phyloP scores from a whole-genome alignment of 2,329 filamentous ascomycete species.

The Moelleriella libera region DNA sequence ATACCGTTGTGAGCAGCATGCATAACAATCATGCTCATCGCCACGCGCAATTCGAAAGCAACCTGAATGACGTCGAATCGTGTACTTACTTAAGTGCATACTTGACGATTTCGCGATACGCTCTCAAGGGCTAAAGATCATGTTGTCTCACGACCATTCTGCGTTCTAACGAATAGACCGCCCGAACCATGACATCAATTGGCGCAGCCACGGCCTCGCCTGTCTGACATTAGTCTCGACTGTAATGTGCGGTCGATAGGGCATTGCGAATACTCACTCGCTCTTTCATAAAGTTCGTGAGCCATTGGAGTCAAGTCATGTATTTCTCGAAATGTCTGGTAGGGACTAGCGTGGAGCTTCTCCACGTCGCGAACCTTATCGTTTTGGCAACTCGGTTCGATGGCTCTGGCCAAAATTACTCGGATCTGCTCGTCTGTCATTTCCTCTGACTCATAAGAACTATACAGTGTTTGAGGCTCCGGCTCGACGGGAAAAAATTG shows the following conservation, averaged over 20 bases:
- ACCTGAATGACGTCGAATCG: too few species aligned
- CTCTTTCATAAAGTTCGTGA: conserved; percentile 16
- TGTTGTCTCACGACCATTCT: conserved; percentile 19
- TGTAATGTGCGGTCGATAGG: background rate
- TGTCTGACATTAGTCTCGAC: background rate
- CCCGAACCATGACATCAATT: conserved; percentile 17
- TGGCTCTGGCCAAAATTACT: conserved; percentile 9
- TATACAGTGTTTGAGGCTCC: conserved; percentile 1
- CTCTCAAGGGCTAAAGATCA: background rate
- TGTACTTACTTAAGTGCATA: too few species aligned
- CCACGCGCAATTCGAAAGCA: too few species aligned
- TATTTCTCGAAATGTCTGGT: conserved; percentile 16
- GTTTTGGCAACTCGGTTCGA: background rate
- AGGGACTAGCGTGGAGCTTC: conserved; percentile 2
- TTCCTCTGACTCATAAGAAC: background rate
- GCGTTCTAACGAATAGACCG: conserved; percentile 24
- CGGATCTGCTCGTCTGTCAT: background rate
- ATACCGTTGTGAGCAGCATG: too few species aligned
- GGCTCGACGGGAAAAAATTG: conserved; percentile 20
- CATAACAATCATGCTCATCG: too few species aligned
- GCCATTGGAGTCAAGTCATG: conserved; percentile 17
- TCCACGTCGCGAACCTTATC: background rate
- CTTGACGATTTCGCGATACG: too few species aligned
- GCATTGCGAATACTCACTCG: conserved; percentile 9
- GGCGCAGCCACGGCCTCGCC: conserved; percentile 8